These are phyloP conservation scores for Erodium trifolium DNA, from an alignment of 441 rosid species.

Conservation along the genomic window DNA sequence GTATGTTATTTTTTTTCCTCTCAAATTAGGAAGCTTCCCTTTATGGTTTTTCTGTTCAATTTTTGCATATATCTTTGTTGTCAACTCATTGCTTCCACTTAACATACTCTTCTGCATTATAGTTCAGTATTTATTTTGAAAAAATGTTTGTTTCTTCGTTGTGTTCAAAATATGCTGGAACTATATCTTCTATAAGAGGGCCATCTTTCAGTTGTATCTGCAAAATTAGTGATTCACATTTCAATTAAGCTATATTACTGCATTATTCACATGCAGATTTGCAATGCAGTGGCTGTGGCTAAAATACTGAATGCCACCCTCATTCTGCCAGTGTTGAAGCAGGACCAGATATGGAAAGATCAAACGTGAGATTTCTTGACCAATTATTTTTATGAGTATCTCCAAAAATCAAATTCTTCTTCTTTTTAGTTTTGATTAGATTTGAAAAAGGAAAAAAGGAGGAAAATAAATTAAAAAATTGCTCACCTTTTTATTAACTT, in stretches of 20 bases:
- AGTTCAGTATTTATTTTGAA: not conserved
- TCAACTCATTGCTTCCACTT: not conserved
- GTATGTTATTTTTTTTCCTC: constrained; percentile 39
- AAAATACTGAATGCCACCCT: constrained; percentile 96
- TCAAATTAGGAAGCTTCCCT: not conserved
- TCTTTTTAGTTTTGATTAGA: not conserved
- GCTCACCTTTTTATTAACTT: not conserved
- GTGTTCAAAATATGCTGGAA: no score
- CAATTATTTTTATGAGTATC: not conserved
- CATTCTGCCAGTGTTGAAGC: constrained; percentile 93
- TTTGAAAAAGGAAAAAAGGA: not conserved
- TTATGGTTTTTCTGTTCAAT: not conserved
- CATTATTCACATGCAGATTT: constrained; percentile 52
- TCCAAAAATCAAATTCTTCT: not conserved
- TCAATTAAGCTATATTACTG: not conserved
- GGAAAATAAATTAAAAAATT: not conserved
- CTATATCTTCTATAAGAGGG: no score
- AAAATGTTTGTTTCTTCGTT: no score
- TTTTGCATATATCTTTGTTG: not conserved
- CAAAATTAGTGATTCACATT: constrained; percentile 16
- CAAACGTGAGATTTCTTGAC: constrained; percentile 58
- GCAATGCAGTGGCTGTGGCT: constrained; percentile 98
- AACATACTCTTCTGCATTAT: not conserved
- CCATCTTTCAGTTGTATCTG: not conserved
- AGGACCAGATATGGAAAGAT: constrained; percentile 99